Evolutionary conservation across 2,329 filamentous ascomycete genomes (phyloP).

Genomic region (Trichoderma guizhouense): DNA sequence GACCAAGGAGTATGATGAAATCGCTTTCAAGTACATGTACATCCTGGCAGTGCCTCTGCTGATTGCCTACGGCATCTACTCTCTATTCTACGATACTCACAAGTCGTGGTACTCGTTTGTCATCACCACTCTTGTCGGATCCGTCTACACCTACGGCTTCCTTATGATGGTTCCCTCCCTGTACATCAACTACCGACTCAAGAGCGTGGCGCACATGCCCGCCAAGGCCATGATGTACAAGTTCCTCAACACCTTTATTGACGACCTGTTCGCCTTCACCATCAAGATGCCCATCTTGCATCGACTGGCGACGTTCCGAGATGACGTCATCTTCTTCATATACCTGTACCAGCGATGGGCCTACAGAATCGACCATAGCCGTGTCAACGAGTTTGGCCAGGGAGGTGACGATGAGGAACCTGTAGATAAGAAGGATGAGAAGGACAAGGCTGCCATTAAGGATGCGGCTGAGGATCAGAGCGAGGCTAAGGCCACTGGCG

Average conservation of each 20-base stretch:
- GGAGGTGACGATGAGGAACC: conserved; percentile 82
- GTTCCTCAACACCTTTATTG: conserved; percentile 97
- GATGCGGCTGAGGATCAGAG: conserved; percentile 37
- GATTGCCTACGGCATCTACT: conserved; percentile 86
- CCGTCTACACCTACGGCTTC: conserved; percentile 97
- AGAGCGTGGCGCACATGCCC: conserved; percentile 95
- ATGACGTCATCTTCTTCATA: conserved; percentile 97
- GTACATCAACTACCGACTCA: conserved; percentile 98
- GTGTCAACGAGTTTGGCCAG: conserved; percentile 97
- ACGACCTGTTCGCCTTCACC: conserved; percentile 96
- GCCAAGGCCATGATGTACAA: conserved; percentile 97
- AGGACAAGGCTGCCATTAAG: conserved; percentile 30
- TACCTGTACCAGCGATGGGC: conserved; percentile 93
- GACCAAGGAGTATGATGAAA: conserved; percentile 97
- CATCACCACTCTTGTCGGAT: conserved; percentile 91
- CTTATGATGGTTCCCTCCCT: conserved; percentile 97
- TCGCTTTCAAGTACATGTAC: conserved; percentile 97
- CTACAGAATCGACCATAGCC: conserved; percentile 85
- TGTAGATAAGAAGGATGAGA: conserved; percentile 23
- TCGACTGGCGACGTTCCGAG: conserved; percentile 83
- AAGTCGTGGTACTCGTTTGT: conserved; percentile 98
- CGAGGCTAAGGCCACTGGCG: conserved; percentile 47
- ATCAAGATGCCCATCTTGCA: conserved; percentile 99
- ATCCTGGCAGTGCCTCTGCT: conserved; percentile 85
- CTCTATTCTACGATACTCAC: conserved; percentile 86